A percentile compares a stretch with the other conserved stretches of the same genome.
These are phyloP conservation scores for Spathaspora sp. DNA, from an alignment of 805 yeast species.

Conservation along the genomic window DNA sequence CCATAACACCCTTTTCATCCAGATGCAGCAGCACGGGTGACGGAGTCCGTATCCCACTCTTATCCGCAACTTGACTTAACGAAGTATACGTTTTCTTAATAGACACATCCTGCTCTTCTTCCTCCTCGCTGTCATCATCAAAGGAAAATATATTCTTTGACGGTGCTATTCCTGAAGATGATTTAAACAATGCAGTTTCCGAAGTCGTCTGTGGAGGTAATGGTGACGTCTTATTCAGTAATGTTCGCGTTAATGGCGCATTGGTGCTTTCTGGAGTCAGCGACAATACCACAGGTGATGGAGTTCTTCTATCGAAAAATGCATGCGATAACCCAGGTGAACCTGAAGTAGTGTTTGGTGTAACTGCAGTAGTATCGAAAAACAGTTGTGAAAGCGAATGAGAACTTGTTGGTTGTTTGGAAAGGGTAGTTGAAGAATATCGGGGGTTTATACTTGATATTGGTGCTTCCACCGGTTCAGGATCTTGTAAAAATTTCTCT, in stretches of 20 bases:
- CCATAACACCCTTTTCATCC: slow-evolving; percentile 17
- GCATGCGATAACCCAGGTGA: slow-evolving; percentile 7
- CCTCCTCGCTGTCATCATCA: slow-evolving; percentile 29
- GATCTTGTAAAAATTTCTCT: slow-evolving; percentile 11
- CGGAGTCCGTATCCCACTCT: slow-evolving; percentile 31
- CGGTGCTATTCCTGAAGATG: background rate
- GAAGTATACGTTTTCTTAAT: slow-evolving; percentile 36
- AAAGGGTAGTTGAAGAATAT: slow-evolving; percentile 24
- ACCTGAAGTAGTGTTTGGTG: no score
- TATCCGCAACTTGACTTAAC: slow-evolving; percentile 50
- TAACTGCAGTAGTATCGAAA: slow-evolving; percentile 13
- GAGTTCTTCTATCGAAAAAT: slow-evolving; percentile 2
- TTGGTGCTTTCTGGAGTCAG: background rate
- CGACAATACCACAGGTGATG: background rate
- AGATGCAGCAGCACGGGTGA: slow-evolving; percentile 14
- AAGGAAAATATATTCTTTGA: slow-evolving; percentile 25
- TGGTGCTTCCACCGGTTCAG: slow-evolving; percentile 23
- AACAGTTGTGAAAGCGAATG: slow-evolving; percentile 37
- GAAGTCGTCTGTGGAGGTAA: slow-evolving; percentile 42
- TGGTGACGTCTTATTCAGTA: slow-evolving; percentile 29
- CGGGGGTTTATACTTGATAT: slow-evolving; percentile 29
- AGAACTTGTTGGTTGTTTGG: slow-evolving; percentile 42
- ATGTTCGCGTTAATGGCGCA: slow-evolving; percentile 1
- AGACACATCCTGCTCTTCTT: slow-evolving; percentile 28
- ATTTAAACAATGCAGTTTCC: slow-evolving; percentile 30